These are phyloP conservation scores for Cordyceps farinosa DNA, from an alignment of 2,329 filamentous ascomycete genomes.

Conservation along the genomic window DNA sequence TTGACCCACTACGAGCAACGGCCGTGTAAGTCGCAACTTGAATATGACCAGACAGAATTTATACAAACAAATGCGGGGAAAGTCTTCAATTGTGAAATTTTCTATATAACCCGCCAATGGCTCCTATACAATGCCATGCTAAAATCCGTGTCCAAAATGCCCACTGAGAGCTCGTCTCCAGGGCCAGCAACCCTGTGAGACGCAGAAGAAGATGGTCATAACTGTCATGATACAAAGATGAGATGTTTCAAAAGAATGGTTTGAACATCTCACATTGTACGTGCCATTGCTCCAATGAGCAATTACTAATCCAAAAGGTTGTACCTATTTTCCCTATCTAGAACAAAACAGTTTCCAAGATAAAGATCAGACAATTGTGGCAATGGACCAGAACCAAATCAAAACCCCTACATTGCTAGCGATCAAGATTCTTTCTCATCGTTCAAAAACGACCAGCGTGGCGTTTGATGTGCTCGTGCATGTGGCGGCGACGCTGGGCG, in stretches of 20 bases:
- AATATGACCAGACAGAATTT: too few species aligned
- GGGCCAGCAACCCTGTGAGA: neutral
- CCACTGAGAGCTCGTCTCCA: neutral
- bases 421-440: neutral
- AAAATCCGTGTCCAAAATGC: conserved; percentile 17
- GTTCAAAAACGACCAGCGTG: conserved; percentile 28
- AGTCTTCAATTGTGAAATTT: neutral
- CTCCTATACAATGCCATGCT: conserved; percentile 10
- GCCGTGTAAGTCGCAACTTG: conserved; percentile 22
- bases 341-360: neutral
- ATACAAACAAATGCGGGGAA: too few species aligned
- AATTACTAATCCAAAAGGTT: neutral
- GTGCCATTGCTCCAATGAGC: neutral
- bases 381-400: neutral
- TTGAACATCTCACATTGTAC: neutral
- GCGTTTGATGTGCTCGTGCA: conserved; percentile 34
- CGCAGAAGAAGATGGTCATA: conserved; percentile 16
- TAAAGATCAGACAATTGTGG: neutral
- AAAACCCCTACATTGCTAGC: neutral
- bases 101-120: conserved; percentile 12
- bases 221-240: conserved; percentile 11
- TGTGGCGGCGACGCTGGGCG: conserved; percentile 34
- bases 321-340: neutral
- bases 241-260: neutral
- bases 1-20: conserved; percentile 21